Evolutionary conservation across 108 stramenopile genomes (phyloP).

Genomic region (Phaeodactylum tricornutum): DNA sequence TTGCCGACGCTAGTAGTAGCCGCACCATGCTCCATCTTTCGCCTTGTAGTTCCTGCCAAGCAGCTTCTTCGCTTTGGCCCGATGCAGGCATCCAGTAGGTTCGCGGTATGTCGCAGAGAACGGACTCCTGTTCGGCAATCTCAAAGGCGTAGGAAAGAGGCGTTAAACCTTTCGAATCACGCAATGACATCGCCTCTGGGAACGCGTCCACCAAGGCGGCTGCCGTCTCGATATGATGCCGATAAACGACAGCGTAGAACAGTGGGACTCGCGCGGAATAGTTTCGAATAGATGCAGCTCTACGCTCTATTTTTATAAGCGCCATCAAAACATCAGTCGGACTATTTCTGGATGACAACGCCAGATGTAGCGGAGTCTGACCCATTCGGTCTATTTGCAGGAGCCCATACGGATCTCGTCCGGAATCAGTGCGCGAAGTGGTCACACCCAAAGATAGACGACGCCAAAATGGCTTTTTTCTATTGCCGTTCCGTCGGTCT

Average conservation of each 20-base stretch:
- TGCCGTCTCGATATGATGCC: slow-evolving; percentile 3
- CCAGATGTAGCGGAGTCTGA: too few species aligned
- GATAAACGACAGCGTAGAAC: slow-evolving; percentile 4
- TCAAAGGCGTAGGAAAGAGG: slow-evolving; percentile 11
- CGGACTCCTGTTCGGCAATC: slow-evolving; percentile 3
- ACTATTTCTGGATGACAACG: background rate
- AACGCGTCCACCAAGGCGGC: slow-evolving; percentile 6
- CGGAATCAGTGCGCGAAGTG: too few species aligned
- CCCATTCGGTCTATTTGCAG: too few species aligned
- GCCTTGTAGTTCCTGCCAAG: slow-evolving; percentile 13
- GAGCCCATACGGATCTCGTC: too few species aligned
- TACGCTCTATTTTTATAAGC: background rate
- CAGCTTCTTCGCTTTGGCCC: background rate
- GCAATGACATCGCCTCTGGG: slow-evolving; percentile 4
- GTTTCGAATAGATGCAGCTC: background rate
- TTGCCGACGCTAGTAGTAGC: slow-evolving; percentile 9
- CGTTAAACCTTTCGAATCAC: slow-evolving; percentile 3
- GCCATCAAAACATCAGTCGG: background rate
- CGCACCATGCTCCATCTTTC: slow-evolving; percentile 10
- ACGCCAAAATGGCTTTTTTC: too few species aligned
- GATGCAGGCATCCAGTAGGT: slow-evolving; percentile 4
- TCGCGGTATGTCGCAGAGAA: slow-evolving; percentile 2
- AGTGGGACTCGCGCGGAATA: slow-evolving; percentile 1
- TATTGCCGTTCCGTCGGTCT: too few species aligned
- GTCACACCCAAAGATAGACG: too few species aligned